Evolutionary conservation across 306 rosid genomes (phyloP), one percentile per base, ranked within the genome.

Genomic region (Sphenostylis stenocarpa): DNA sequence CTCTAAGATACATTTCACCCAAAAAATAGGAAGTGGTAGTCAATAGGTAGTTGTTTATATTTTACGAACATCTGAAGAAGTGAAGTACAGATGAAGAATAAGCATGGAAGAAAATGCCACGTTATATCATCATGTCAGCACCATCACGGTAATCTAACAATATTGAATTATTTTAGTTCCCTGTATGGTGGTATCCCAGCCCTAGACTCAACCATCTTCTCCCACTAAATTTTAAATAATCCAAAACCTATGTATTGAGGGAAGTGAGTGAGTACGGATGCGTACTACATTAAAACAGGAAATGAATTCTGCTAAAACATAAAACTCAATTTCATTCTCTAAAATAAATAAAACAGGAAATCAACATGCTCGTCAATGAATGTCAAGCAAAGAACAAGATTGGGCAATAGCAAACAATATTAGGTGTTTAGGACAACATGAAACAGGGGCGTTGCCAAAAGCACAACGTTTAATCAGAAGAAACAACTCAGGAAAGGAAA

Each of bases 311-410:
- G 10, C 53, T 34, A 0, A 70, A 36, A 49, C 33, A 33, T 44
- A 77, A 44, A 28, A 43, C 44, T 24, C 52, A 20, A 36, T 44
- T 66, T 68, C 28, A 31, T 29, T 34, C 31, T 15, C 26, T 17
- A 44, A 43, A 67, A 56, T 33, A 69, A 57, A 78, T 14, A 45
- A 29, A 68, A 34, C 45, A 69, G 20, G 55, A 5, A 70, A 70
- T 12, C 15, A 12, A 13, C 58, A 45, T 52, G 63, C 56, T 52
- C 14, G 7, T 21, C 72, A 51, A 7, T 5, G 28, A 44, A 13
- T 77, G 57, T 13, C 11, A 55, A 66, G 56, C 10, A 65, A 49
- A 65, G 23, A 28, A 58, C 5, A 13, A 48, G 33, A 63, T 62
- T 10, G 28, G 68, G 4, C 14, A 23, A 15, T 4, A 47, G 14